Conservation (phyloP, 345 rosid species). For the Eucalyptus curtisii region DNA sequence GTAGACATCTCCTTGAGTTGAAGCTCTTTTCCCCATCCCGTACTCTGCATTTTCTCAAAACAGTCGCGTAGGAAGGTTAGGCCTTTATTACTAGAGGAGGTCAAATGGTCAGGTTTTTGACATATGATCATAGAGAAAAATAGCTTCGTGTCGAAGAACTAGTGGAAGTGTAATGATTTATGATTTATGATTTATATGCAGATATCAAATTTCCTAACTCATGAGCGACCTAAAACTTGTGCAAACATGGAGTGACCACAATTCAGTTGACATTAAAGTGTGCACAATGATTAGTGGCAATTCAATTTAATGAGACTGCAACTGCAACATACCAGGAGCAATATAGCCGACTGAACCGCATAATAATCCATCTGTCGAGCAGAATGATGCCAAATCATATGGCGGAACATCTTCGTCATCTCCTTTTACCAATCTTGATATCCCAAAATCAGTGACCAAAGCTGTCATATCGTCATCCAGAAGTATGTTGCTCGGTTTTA, state of each 20-base stretch:
- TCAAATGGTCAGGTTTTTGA: neutral
- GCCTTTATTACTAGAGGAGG: neutral
- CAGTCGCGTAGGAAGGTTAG: neutral
- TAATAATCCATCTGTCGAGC: conserved; percentile 60
- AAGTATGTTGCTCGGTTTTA: conserved; percentile 90
- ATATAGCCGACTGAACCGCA: conserved; percentile 92
- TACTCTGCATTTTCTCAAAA: conserved; percentile 39
- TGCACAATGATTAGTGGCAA: neutral
- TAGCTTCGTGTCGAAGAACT: neutral
- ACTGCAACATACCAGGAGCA: conserved; percentile 60
- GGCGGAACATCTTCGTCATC: conserved; percentile 9
- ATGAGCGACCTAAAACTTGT: neutral
- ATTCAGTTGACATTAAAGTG: neutral
- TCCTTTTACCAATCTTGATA: conserved; percentile 49
- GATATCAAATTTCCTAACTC: neutral
- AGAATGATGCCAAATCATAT: conserved; percentile 40
- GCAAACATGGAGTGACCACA: neutral
- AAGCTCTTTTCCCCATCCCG: conserved; percentile 73
- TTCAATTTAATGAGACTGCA: neutral
- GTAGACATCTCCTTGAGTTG: conserved; percentile 77
- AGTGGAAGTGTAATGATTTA: neutral
- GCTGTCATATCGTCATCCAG: conserved; percentile 87
- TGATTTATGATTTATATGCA: neutral
- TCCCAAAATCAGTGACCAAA: conserved; percentile 85
- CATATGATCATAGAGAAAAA: neutral